phyloP scores from a whole-genome alignment of 805 yeast genomes.

The Wickerhamomyces hampshirensis region DNA sequence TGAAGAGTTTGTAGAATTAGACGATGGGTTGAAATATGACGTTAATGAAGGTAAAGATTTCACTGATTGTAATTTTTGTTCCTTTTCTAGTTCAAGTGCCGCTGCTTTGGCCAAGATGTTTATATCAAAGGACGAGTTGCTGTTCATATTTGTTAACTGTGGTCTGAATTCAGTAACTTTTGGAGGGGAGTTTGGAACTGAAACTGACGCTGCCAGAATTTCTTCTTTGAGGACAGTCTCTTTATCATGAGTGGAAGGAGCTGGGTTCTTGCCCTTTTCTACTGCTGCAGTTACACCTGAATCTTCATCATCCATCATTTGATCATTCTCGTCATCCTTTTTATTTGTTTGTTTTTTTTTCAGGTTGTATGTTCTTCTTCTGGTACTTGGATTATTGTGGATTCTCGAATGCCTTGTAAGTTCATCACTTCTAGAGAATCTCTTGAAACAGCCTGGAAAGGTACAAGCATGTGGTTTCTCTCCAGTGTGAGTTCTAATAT shows the following conservation, averaged over 20 bases:
- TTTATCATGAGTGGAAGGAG: background rate
- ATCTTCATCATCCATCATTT: background rate
- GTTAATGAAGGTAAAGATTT: conserved; percentile 26
- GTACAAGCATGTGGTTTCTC: conserved; percentile 78
- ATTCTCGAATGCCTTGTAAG: conserved; percentile 69
- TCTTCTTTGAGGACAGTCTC: conserved; percentile 6
- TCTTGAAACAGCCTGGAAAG: conserved; percentile 64
- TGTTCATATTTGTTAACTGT: conserved; percentile 1
- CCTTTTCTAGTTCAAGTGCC: conserved; percentile 26
- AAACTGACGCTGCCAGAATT: conserved; percentile 9
- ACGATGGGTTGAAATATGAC: conserved; percentile 17
- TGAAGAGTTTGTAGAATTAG: conserved; percentile 8
- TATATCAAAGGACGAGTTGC: conserved; percentile 23
- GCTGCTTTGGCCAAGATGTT: conserved; percentile 27
- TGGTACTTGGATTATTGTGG: conserved; percentile 66
- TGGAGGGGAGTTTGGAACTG: conserved; percentile 23
- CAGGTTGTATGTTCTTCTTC: conserved; percentile 49
- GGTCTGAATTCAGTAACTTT: conserved; percentile 10
- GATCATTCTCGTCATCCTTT: conserved; percentile 3
- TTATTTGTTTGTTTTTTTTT: conserved; percentile 25
- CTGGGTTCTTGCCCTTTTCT: too few relatives aligned
- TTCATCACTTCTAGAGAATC: conserved; percentile 68
- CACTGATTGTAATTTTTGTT: conserved; percentile 23
- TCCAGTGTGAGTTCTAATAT: conserved; percentile 76
- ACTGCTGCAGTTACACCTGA: background rate